Conservation (phyloP, 2,329 filamentous ascomycete genomes). For the Colletotrichum melonis region DNA sequence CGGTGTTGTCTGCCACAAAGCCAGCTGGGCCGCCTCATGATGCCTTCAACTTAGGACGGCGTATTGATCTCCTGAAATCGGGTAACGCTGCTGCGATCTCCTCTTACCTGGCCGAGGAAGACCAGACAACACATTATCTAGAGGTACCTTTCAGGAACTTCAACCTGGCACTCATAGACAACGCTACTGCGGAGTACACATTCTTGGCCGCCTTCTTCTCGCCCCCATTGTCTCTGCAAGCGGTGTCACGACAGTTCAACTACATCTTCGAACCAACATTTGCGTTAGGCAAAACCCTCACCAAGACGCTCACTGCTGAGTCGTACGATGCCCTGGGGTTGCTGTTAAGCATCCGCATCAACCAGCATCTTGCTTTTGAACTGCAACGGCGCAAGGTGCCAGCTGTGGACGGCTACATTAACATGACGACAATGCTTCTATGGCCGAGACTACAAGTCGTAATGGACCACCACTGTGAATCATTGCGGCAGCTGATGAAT, state of each 20-base stretch:
- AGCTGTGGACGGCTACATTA: slow-evolving; percentile 89
- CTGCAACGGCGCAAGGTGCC: slow-evolving; percentile 92
- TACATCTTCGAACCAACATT: slow-evolving; percentile 94
- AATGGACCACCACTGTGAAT: slow-evolving; percentile 94
- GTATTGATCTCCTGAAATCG: slow-evolving; percentile 83
- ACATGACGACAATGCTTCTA: slow-evolving; percentile 93
- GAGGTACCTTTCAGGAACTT: slow-evolving; percentile 94
- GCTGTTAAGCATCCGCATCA: slow-evolving; percentile 90
- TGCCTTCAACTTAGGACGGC: slow-evolving; percentile 87
- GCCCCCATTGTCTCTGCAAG: slow-evolving; percentile 77
- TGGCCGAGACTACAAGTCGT: slow-evolving; percentile 96
- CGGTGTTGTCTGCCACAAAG: slow-evolving; percentile 64
- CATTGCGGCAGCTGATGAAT: slow-evolving; percentile 74
- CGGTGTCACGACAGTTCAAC: slow-evolving; percentile 84
- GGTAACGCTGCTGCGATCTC: slow-evolving; percentile 81
- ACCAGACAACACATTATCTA: slow-evolving; percentile 85
- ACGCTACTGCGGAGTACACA: slow-evolving; percentile 93
- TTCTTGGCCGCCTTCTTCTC: slow-evolving; percentile 93
- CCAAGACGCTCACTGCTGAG: slow-evolving; percentile 79
- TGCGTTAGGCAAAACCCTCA: slow-evolving; percentile 80
- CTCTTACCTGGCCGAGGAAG: slow-evolving; percentile 92
- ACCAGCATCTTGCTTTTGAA: slow-evolving; percentile 94
- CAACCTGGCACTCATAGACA: slow-evolving; percentile 93
- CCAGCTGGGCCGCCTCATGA: slow-evolving; percentile 76
- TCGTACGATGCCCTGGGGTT: slow-evolving; percentile 88